Evolutionary conservation across 805 yeast species (phyloP).

Genomic region (Kodamaea fukazawae): DNA sequence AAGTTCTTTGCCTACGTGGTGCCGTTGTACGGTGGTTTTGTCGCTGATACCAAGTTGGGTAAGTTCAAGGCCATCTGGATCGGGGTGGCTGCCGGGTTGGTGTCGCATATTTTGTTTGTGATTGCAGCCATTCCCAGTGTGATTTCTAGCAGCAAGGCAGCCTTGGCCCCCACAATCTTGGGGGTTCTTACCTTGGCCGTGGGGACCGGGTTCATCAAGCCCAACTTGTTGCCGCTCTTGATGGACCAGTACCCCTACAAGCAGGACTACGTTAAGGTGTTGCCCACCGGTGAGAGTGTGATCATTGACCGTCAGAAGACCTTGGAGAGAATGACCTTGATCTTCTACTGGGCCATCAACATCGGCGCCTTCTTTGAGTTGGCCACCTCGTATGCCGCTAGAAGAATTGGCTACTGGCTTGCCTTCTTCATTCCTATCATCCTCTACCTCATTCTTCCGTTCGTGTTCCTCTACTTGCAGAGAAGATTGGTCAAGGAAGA

Average conservation of each 20-base stretch:
- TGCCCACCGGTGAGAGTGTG: slow-evolving; percentile 62
- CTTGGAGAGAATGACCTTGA: slow-evolving; percentile 39
- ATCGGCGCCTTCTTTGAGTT: slow-evolving; percentile 52
- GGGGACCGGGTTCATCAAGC: slow-evolving; percentile 55
- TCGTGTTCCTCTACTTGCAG: slow-evolving; percentile 25
- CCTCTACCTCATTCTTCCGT: slow-evolving; percentile 29
- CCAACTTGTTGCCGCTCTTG: slow-evolving; percentile 48
- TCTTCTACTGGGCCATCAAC: slow-evolving; percentile 55
- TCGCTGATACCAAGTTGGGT: slow-evolving; percentile 49
- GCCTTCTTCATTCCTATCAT: slow-evolving; percentile 48
- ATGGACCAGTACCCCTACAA: slow-evolving; percentile 53
- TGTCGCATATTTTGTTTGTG: slow-evolving; percentile 47
- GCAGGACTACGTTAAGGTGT: slow-evolving; percentile 54
- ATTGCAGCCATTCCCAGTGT: slow-evolving; percentile 47
- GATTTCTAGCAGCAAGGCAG: slow-evolving; percentile 29
- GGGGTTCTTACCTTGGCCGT: slow-evolving; percentile 38
- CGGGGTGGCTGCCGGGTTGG: slow-evolving; percentile 45
- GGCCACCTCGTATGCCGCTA: slow-evolving; percentile 52
- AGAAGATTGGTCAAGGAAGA: slow-evolving; percentile 26
- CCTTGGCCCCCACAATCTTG: slow-evolving; percentile 38
- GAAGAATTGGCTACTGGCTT: slow-evolving; percentile 52
- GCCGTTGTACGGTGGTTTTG: slow-evolving; percentile 50
- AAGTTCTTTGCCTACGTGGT: slow-evolving; percentile 49
- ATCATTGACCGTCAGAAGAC: slow-evolving; percentile 49
- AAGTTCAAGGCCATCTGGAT: slow-evolving; percentile 48